Conservation (phyloP, 495 filamentous ascomycete species). For the Neurospora africana region DNA sequence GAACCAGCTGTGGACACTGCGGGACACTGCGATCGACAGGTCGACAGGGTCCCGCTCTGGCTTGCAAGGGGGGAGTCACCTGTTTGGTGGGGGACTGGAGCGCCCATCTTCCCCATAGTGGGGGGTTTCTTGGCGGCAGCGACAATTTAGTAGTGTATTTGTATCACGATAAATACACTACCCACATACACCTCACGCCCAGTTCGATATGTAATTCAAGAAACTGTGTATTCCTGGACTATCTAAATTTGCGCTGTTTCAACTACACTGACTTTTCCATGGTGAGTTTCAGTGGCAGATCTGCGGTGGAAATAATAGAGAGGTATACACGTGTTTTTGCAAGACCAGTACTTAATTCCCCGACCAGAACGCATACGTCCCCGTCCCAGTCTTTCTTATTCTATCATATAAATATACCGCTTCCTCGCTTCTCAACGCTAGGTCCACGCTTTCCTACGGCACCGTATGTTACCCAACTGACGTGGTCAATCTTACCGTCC, state of each 20-base stretch:
- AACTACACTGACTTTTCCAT: background rate
- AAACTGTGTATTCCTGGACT: background rate
- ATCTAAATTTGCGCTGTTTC: background rate
- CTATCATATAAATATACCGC: background rate
- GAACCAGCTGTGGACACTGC: background rate
- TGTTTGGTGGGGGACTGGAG: background rate
- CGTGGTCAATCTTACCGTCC: background rate
- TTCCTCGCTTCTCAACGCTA: background rate
- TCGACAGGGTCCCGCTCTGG: background rate
- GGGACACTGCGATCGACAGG: background rate
- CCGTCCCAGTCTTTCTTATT: background rate
- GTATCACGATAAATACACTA: background rate
- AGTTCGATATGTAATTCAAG: background rate
- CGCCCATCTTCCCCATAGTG: background rate
- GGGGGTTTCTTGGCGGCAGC: background rate
- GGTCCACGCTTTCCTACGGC: background rate
- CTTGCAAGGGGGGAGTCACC: background rate
- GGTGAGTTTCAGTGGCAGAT: background rate
- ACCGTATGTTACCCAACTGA: background rate
- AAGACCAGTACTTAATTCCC: background rate
- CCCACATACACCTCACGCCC: background rate
- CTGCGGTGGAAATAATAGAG: background rate
- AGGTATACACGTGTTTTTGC: background rate
- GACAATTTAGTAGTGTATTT: background rate
- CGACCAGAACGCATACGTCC: background rate